Evolutionary conservation across 2,329 filamentous ascomycete species (phyloP).

Genomic region (Niveomyces coronatus): DNA sequence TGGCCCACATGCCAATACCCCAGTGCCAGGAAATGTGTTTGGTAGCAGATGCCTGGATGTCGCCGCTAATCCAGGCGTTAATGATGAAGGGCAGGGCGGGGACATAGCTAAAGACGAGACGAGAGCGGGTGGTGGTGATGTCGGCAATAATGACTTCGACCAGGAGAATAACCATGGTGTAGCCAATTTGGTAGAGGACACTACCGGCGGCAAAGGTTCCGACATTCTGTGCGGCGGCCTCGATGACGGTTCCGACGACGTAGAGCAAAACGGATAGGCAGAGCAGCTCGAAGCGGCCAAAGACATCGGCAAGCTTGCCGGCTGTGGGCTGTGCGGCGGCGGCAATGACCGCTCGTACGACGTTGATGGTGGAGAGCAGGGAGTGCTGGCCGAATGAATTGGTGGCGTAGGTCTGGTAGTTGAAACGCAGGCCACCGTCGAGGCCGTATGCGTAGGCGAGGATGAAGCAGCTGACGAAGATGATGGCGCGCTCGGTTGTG

Average conservation of each 20-base stretch:
- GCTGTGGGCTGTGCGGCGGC: constrained; percentile 48
- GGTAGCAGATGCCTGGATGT: constrained; percentile 41
- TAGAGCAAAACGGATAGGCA: constrained; percentile 52
- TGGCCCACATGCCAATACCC: constrained; percentile 55
- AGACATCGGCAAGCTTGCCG: constrained; percentile 53
- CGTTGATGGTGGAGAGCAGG: constrained; percentile 46
- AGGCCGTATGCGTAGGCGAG: constrained; percentile 48
- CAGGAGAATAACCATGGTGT: constrained; percentile 49
- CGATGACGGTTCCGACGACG: constrained; percentile 44
- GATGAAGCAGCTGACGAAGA: constrained; percentile 49
- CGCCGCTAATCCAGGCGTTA: constrained; percentile 55
- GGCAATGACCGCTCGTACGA: constrained; percentile 48
- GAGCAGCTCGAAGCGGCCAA: constrained; percentile 49
- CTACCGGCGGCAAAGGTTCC: constrained; percentile 45
- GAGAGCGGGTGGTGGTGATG: constrained; percentile 50
- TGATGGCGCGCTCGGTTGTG: constrained; percentile 32
- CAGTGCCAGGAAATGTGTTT: constrained; percentile 43
- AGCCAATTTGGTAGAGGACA: constrained; percentile 53
- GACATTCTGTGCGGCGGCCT: constrained; percentile 39
- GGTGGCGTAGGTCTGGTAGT: constrained; percentile 47
- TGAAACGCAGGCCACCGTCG: constrained; percentile 39
- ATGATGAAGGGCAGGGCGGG: constrained; percentile 50
- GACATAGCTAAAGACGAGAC: constrained; percentile 55
- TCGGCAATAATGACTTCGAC: constrained; percentile 56
- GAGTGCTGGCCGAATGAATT: constrained; percentile 41